A percentile compares a stretch with the other conserved stretches of the same genome.
Conservation (phyloP, 78 protist genomes). For the Planoprotostelium fungivorum region DNA sequence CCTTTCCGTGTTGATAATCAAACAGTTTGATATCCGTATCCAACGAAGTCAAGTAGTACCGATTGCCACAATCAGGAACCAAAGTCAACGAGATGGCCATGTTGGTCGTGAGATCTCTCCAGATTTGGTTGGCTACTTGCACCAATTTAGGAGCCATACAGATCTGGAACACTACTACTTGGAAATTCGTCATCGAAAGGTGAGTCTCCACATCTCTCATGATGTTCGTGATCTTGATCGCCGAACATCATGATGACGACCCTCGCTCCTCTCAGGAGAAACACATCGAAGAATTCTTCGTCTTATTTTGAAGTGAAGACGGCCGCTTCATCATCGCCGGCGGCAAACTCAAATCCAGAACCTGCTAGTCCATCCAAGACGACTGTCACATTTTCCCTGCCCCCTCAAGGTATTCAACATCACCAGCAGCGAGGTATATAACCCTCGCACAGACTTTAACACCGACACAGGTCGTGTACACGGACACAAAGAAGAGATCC, state of each 20-base stretch:
- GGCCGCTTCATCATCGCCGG: not conserved
- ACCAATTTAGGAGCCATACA: not conserved
- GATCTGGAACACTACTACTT: not conserved
- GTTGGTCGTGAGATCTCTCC: not conserved
- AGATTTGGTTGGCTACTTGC: not conserved
- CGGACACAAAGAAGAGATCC: not conserved
- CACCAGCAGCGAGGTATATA: not conserved
- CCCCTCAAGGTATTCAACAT: not conserved
- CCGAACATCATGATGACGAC: too few relatives aligned
- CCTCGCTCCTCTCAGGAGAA: not conserved
- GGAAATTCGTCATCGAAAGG: not conserved
- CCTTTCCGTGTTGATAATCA: too few relatives aligned
- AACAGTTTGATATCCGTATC: too few relatives aligned
- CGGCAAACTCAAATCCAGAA: not conserved
- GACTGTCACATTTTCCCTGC: not conserved
- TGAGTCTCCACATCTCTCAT: not conserved
- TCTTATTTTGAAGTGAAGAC: not conserved
- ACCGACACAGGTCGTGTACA: not conserved
- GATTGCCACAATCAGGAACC: too few relatives aligned
- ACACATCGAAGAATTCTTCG: not conserved
- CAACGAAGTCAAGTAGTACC: too few relatives aligned
- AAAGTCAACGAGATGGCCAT: not conserved
- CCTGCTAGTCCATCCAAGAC: not conserved
- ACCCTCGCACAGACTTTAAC: not conserved
- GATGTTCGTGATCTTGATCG: too few relatives aligned